Percentiles rank a stretch among this genome's conserved stretches.
Evolutionary conservation across 106 monocot genomes (phyloP).

Genomic region (Narthecium ossifragum): DNA sequence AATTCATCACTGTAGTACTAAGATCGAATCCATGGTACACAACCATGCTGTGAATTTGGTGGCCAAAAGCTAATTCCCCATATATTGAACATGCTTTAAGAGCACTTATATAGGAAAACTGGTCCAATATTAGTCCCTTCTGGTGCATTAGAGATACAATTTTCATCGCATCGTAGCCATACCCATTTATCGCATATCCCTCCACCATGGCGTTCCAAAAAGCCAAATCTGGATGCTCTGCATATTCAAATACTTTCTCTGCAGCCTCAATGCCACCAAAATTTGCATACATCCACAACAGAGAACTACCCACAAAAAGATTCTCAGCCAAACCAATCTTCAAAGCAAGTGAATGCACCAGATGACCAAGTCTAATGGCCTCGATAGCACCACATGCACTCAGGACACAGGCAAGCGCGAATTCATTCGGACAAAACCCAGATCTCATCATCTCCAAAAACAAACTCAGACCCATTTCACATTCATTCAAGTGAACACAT

Average conservation of each 20-base stretch:
- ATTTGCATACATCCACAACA: conserved; percentile 30
- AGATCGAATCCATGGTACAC: conserved; percentile 13
- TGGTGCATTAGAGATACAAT: conserved; percentile 14
- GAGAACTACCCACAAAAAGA: conserved; percentile 25
- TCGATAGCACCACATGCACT: conserved; percentile 8
- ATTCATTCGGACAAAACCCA: conserved; percentile 26
- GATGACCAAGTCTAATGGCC: conserved; percentile 10
- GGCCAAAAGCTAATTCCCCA: conserved; percentile 1
- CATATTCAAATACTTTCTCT: conserved; percentile 13
- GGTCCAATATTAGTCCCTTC: conserved; percentile 9
- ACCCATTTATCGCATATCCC: conserved; percentile 19
- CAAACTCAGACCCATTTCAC: conserved; percentile 7
- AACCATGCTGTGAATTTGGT: conserved; percentile 25
- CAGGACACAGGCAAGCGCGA: conserved; percentile 21
- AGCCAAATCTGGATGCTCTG: conserved; percentile 18
- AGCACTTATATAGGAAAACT: conserved; percentile 20
- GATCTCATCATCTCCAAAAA: conserved; percentile 11
- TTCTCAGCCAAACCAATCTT: conserved; percentile 18
- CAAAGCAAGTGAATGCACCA: conserved; percentile 15
- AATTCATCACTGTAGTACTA: conserved; percentile 23
- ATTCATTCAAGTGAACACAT: conserved; percentile 6
- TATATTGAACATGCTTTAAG: conserved; percentile 18
- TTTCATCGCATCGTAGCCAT: conserved; percentile 17
- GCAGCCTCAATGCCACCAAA: conserved; percentile 11
- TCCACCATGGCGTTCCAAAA: conserved; percentile 42